These are phyloP conservation scores for Saraca asoca DNA, from an alignment of 331 rosid species.

Conservation along the genomic window DNA sequence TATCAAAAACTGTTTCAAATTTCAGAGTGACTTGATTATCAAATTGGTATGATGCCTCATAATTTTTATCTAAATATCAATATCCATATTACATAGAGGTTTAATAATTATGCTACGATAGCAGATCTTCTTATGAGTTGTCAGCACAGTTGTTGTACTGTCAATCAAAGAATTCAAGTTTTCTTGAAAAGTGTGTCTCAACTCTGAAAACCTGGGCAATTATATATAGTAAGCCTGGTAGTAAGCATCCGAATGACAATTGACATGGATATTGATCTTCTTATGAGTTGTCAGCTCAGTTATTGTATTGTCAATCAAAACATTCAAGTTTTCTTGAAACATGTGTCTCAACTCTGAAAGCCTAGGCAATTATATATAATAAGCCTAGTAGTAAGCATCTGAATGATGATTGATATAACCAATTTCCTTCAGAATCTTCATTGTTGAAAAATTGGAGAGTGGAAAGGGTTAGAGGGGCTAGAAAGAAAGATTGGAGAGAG, in stretches of 20 bases:
- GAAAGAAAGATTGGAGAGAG: no score
- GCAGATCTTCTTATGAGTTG: no score
- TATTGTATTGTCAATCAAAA: no score
- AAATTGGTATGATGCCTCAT: conserved; percentile 8
- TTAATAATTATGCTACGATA: conserved; percentile 9
- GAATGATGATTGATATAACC: neutral
- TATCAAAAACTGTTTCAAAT: neutral
- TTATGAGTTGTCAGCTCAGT: no score
- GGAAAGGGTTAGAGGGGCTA: no score
- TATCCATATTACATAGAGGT: conserved; percentile 12
- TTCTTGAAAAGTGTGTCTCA: conserved; percentile 8
- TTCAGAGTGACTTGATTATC: conserved; percentile 4
- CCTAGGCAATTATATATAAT: neutral
- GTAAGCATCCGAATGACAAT: conserved; percentile 10
- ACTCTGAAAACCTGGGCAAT: neutral
- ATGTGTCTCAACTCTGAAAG: neutral
- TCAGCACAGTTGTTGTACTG: no score
- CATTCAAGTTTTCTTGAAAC: no score
- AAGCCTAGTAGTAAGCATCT: neutral
- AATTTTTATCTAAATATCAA: conserved; percentile 1
- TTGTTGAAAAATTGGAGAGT: no score
- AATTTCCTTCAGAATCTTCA: neutral
- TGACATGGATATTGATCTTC: no score
- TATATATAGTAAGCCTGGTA: neutral
- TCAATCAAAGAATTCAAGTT: no score